Evolutionary conservation across 2,329 filamentous ascomycete species (phyloP), one percentile per base, ranked within the genome.

Genomic region (Calonectria pseudoturangicola): DNA sequence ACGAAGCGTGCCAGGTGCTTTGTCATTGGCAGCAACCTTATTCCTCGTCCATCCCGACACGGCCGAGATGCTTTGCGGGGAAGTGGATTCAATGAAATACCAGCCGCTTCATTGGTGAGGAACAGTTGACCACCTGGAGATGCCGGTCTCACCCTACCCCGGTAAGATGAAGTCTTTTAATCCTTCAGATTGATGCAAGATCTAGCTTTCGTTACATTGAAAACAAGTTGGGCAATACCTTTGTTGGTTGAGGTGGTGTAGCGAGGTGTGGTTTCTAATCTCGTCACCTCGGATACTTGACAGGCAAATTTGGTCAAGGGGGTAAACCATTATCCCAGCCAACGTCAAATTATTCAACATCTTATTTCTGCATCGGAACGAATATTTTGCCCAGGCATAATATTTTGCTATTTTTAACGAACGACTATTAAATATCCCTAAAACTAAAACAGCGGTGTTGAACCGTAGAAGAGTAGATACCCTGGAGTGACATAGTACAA

Each of bases 31-130:
- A 41, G 7, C 36, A 60, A 58, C 54, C 39, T 9, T 58, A 58
- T 18, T 41, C n/a, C 21, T 41, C 30, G 48, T 27, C 12, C 25
- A 28, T 41, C 33, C 54, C 54, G 54, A 16, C 33, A 60, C 54
- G 30, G 33, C 54, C 54, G 54, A 60, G 54, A 60, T 60, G 54
- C 36, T 60, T 60, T 60, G 54, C 54, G 54, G 54, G 54, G 54
- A 60, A 60, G 33, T 41, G 36, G 54, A 13, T 16, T 25, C 28
- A 5, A 13, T 27, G 16, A 18, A 41, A 41, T 36, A 36, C 6
- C 36, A 5, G 36, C 21, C n/a, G 13, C 25, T 13, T 41, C 21
- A 60, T 60, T 60, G 54, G 54, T 13, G 12, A 30, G 54, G 4
- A n/a, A 6, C 21, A 41, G 18, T 27, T 18, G 21, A 13, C 8